Conservation (phyloP, 73 alveolate genomes). For the Stentor roeselii region DNA sequence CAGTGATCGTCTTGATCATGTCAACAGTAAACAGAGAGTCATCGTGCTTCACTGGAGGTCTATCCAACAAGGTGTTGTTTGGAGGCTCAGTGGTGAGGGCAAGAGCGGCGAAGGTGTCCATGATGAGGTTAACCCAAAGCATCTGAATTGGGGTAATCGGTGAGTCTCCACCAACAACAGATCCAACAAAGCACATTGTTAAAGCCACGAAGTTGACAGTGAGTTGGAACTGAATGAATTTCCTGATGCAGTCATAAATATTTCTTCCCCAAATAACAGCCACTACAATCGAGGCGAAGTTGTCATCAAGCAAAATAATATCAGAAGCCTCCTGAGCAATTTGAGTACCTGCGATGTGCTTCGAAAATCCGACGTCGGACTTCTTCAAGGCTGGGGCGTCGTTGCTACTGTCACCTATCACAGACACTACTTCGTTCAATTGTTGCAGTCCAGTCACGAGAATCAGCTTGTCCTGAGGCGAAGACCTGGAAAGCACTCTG, state of each 20-base stretch:
- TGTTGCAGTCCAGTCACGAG: constrained; percentile 85
- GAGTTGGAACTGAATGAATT: constrained; percentile 73
- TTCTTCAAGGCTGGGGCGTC: constrained; percentile 96
- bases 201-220: constrained; percentile 79
- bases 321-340: constrained; percentile 86
- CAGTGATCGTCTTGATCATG: constrained; percentile 76
- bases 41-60: constrained; percentile 74
- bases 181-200: constrained; percentile 71
- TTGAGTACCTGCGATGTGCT: constrained; percentile 78
- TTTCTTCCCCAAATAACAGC: constrained; percentile 86
- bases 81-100: constrained; percentile 97
- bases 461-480: constrained; percentile 88
- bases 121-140: constrained; percentile 85
- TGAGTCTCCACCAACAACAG: constrained; percentile 58
- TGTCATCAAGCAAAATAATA: constrained; percentile 72
- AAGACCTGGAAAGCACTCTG: constrained; percentile 85
- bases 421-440: constrained; percentile 88
- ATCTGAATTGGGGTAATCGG: constrained; percentile 75
- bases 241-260: constrained; percentile 72
- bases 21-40: constrained; percentile 69
- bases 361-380: constrained; percentile 89
- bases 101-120: constrained; percentile 87
- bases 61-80: constrained; percentile 55
- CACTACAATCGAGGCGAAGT: constrained; percentile 64
- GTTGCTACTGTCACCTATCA: constrained; percentile 98